phyloP scores from a whole-genome alignment of 1,284 basidiomycete species.

The Malassezia sp. region DNA sequence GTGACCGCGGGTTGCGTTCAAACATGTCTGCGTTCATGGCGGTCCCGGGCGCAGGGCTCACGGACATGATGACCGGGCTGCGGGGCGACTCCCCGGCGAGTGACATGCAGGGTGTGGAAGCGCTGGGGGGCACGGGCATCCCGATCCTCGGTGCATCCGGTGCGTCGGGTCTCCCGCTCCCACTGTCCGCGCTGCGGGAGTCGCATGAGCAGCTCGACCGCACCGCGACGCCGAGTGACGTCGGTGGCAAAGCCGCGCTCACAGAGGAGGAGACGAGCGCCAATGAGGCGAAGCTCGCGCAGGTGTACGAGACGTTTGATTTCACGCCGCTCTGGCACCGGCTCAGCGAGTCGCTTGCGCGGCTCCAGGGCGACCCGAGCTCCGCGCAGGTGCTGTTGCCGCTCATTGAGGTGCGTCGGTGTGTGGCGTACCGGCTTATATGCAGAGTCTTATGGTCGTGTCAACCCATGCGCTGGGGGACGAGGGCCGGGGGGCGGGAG shows the following conservation, averaged over 20 bases:
- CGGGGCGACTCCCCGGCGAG: not conserved
- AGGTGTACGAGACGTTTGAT: slow-evolving; percentile 42
- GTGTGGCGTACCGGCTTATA: not conserved
- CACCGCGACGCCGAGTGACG: not conserved
- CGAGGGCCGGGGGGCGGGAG: slow-evolving; percentile 1
- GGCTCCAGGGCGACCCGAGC: slow-evolving; percentile 36
- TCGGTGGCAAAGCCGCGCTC: not conserved
- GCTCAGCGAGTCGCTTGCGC: slow-evolving; percentile 34
- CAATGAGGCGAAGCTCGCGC: slow-evolving; percentile 34
- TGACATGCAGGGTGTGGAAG: too few relatives aligned
- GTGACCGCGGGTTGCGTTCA: too few relatives aligned
- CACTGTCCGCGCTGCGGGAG: not conserved
- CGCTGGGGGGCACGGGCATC: not conserved
- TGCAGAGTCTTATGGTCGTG: slow-evolving; percentile 73
- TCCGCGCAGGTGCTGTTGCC: slow-evolving; percentile 42
- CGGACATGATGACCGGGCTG: slow-evolving; percentile 6
- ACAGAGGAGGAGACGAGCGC: slow-evolving; percentile 33
- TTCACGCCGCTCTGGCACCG: slow-evolving; percentile 38
- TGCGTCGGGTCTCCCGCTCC: not conserved
- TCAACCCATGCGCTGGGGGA: slow-evolving; percentile 63
- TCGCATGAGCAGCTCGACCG: too few relatives aligned
- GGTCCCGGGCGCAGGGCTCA: not conserved
- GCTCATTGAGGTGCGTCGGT: slow-evolving; percentile 38
- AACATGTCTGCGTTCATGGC: slow-evolving; percentile 1
- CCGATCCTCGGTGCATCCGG: not conserved